These are phyloP conservation scores for Suillus brevipes DNA, from an alignment of 768 basidiomycete genomes.

Conservation along the genomic window DNA sequence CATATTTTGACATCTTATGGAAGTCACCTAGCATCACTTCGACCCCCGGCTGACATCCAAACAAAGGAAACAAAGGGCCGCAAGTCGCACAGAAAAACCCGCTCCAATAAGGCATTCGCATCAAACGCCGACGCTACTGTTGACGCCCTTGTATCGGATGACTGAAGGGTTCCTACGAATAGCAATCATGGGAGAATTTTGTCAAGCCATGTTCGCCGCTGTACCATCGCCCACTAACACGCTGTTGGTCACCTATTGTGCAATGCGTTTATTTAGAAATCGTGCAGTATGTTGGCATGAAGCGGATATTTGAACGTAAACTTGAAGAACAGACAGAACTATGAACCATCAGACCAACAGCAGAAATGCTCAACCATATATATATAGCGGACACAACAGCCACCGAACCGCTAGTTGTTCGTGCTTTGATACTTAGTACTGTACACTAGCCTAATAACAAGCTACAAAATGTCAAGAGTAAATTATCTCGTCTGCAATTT, in stretches of 20 bases:
- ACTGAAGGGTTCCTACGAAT: neutral
- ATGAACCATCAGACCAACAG: too few relatives aligned
- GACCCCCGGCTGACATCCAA: slow-evolving; percentile 43
- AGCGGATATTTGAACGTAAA: neutral
- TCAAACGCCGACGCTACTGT: neutral
- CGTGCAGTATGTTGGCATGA: too few relatives aligned
- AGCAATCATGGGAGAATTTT: neutral
- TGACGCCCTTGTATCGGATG: slow-evolving; percentile 7
- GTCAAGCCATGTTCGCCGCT: neutral
- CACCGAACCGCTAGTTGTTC: too few relatives aligned
- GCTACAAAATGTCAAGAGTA: neutral
- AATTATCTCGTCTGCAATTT: neutral
- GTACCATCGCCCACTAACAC: too few relatives aligned
- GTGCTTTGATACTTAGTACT: too few relatives aligned
- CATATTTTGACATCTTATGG: neutral
- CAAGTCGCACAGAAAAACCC: slow-evolving; percentile 32
- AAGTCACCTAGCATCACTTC: slow-evolving; percentile 32
- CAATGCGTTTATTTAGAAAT: neutral
- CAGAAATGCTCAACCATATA: too few relatives aligned
- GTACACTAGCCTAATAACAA: neutral
- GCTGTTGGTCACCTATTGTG: neutral
- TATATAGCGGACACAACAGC: too few relatives aligned
- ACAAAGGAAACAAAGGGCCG: slow-evolving; percentile 45
- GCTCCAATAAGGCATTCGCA: slow-evolving; percentile 29
- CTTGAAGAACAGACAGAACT: too few relatives aligned